Evolutionary conservation across 75 land plant genomes (phyloP), one percentile per base, ranked within the genome.

Genomic region (Sequoia sempervirens): DNA sequence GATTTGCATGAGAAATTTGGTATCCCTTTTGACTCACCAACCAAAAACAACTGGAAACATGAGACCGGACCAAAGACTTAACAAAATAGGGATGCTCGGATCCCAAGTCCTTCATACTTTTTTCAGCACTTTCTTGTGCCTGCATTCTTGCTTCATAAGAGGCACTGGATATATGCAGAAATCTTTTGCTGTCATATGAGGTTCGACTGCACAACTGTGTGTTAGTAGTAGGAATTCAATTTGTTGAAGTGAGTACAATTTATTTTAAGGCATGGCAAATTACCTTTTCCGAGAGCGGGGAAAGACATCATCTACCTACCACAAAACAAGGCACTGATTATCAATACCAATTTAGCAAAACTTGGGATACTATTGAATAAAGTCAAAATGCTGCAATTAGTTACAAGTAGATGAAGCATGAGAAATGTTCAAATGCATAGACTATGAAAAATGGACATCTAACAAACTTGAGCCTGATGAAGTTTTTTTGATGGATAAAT

Each of bases 41-140:
- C 95, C 95, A 93, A 82, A 95, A 94, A 34, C 96, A 91, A 41
- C 96, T 90, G 32, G 91, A 89, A 11, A 90, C 92, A 88, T 94
- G 95, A 14, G 96, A 94, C 30, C 92, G 92, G 56, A 94, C 82
- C 96, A 94, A 93, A 17, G 95, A 82, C 83, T 94, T 94, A 28
- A 93, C 86, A 84, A 93, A 93, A 32, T 89, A 86, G 4, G 96
- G 96, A 28, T 89, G 81, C 20, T 81, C 82, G 32, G 89, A 79
- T 30, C 74, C 66, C 61, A 94, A 81, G 8, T 82, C 85, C 38
- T 83, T 84, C 83, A 82, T 83, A 56, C 88, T 75, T 79, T 83
- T 83, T 83, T 94, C 96, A 26, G 96, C 96, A 72, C 36, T 81
- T 34, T 90, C 53, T 0, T 86, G 15, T 46, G 96, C 95, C 34